phyloP scores from a whole-genome alignment of 805 yeast species.

The Scheffersomyces coipomensis region DNA sequence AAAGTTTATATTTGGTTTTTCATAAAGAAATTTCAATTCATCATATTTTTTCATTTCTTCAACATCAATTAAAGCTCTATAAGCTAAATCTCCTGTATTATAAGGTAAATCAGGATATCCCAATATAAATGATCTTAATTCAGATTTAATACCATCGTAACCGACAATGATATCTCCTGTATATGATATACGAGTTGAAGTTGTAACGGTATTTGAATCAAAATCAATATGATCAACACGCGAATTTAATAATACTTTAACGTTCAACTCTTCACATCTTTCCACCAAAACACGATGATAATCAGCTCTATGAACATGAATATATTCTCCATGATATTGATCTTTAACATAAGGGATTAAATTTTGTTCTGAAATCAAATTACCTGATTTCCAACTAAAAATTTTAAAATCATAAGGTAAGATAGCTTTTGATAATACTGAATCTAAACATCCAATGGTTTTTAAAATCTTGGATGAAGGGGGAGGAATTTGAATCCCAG shows the following conservation, averaged over 20 bases:
- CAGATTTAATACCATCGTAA: slow-evolving; percentile 24
- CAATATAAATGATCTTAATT: slow-evolving; percentile 14
- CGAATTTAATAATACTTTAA: slow-evolving; percentile 11
- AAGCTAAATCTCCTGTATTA: slow-evolving; percentile 28
- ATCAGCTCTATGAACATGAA: slow-evolving; percentile 25
- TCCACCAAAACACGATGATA: slow-evolving; percentile 20
- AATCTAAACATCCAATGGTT: slow-evolving; percentile 14
- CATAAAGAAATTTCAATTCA: slow-evolving; percentile 13
- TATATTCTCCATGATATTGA: slow-evolving; percentile 15
- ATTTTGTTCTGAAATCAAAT: slow-evolving; percentile 13
- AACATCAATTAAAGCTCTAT: slow-evolving; percentile 19
- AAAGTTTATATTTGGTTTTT: slow-evolving; percentile 22
- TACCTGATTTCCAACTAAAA: slow-evolving; percentile 18
- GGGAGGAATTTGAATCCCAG: slow-evolving; percentile 32
- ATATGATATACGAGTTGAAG: slow-evolving; percentile 14
- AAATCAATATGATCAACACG: slow-evolving; percentile 17
- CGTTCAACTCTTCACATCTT: slow-evolving; percentile 16
- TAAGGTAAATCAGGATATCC: slow-evolving; percentile 19
- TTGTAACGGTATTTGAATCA: slow-evolving; percentile 11
- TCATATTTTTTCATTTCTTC: slow-evolving; percentile 14
- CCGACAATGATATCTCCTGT: slow-evolving; percentile 23
- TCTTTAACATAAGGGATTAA: slow-evolving; percentile 15
- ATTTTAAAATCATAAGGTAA: slow-evolving; percentile 12
- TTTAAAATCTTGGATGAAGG: slow-evolving; percentile 20
- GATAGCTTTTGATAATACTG: slow-evolving; percentile 10